Conservation (phyloP, 2,329 filamentous ascomycete species). For the Metarhizium robertsii region DNA sequence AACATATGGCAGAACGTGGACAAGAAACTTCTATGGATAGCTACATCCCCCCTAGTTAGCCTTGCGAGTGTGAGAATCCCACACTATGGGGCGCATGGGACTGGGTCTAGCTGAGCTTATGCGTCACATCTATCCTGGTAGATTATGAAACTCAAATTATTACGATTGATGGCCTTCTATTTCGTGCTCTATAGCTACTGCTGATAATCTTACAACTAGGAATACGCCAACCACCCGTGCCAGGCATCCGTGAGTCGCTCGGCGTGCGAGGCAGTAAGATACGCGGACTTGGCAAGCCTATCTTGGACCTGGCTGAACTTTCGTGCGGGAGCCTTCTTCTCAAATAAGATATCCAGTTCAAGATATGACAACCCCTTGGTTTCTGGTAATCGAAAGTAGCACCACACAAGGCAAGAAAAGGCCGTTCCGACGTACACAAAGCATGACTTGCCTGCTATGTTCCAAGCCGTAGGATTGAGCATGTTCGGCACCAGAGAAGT, state of each 20-base stretch:
- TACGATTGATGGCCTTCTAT: too few relatives aligned
- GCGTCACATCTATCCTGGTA: too few relatives aligned
- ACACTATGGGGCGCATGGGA: too few relatives aligned
- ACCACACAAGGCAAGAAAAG: conserved; percentile 15
- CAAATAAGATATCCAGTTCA: conserved; percentile 20
- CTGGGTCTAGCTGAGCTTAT: too few relatives aligned
- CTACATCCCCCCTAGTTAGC: too few relatives aligned
- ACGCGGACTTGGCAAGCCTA: conserved; percentile 12
- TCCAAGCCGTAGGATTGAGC: conserved; percentile 18
- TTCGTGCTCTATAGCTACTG: too few relatives aligned
- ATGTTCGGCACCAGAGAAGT: conserved; percentile 18
- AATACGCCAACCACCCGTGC: conserved; percentile 17
- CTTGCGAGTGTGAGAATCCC: too few relatives aligned
- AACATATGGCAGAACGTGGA: too few relatives aligned
- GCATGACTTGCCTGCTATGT: conserved; percentile 17
- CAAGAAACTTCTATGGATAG: too few relatives aligned
- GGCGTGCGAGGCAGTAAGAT: conserved; percentile 10
- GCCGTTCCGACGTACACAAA: conserved; percentile 14
- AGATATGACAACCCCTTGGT: conserved; percentile 17
- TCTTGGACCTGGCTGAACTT: conserved; percentile 23
- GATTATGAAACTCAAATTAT: too few relatives aligned
- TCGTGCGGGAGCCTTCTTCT: conserved; percentile 14
- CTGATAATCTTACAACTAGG: neutral
- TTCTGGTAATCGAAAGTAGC: conserved; percentile 18
- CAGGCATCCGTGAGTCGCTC: conserved; percentile 14